Conservation (phyloP, 2,329 filamentous ascomycete species). For the Arthroderma sp. region DNA sequence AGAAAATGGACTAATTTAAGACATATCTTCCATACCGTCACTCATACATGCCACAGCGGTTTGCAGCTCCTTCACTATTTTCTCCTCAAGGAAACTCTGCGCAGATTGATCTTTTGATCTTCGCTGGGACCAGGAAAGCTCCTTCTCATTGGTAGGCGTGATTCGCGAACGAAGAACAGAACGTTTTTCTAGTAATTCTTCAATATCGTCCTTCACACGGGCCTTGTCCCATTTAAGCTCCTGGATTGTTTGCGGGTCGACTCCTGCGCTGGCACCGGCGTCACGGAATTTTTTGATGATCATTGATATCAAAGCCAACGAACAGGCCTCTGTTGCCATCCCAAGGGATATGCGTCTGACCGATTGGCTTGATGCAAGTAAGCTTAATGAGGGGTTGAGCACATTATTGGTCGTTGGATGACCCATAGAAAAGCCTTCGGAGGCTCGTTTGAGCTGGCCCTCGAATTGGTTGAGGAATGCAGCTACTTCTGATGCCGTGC, state of each 20-base stretch:
- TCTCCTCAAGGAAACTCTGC: slow-evolving; percentile 60
- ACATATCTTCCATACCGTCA: background rate
- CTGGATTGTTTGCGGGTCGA: slow-evolving; percentile 51
- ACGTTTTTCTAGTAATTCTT: slow-evolving; percentile 62
- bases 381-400: background rate
- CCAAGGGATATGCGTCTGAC: slow-evolving; percentile 56
- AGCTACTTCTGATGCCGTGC: slow-evolving; percentile 68
- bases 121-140: slow-evolving; percentile 47
- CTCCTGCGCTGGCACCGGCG: slow-evolving; percentile 48
- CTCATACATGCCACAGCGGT: slow-evolving; percentile 35
- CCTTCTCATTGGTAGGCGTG: slow-evolving; percentile 57
- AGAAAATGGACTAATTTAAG: background rate
- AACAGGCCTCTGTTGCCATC: slow-evolving; percentile 64
- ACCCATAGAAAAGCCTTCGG: slow-evolving; percentile 51
- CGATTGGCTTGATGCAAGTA: slow-evolving; percentile 15
- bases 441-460: slow-evolving; percentile 58
- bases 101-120: slow-evolving; percentile 28
- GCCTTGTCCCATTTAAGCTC: slow-evolving; percentile 62
- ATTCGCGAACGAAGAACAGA: slow-evolving; percentile 59
- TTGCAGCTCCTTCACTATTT: slow-evolving; percentile 56
- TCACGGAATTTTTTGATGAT: slow-evolving; percentile 56
- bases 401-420: slow-evolving; percentile 26
- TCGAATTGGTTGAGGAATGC: slow-evolving; percentile 85
- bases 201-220: slow-evolving; percentile 64
- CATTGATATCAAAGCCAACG: slow-evolving; percentile 59